Conservation (phyloP, 345 rosid genomes). For the Citrus glauca region DNA sequence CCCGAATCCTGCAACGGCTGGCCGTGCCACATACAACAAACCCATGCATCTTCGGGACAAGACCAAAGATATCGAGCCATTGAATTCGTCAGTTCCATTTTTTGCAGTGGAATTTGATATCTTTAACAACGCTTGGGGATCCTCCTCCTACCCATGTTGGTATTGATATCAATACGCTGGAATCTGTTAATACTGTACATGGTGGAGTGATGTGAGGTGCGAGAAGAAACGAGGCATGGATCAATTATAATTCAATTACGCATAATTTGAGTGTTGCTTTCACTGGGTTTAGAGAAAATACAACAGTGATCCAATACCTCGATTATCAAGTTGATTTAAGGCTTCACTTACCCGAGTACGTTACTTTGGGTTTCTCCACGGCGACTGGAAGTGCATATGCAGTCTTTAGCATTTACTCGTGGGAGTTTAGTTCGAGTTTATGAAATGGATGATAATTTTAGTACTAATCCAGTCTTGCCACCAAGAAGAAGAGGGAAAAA, state of each 20-base stretch:
- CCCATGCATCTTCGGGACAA: conserved; percentile 27
- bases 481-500: no score
- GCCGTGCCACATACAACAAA: conserved; percentile 10
- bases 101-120: conserved; percentile 29
- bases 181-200: background rate
- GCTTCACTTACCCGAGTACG: no score
- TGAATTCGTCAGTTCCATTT: background rate
- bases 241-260: conserved; percentile 19
- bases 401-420: no score
- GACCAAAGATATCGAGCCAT: background rate
- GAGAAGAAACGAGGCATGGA: conserved; percentile 18
- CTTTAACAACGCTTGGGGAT: conserved; percentile 13
- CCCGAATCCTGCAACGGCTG: background rate
- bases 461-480: no score
- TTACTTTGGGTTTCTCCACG: no score
- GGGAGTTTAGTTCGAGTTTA: no score
- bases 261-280: conserved; percentile 11
- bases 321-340: no score
- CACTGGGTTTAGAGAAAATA: background rate
- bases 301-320: no score
- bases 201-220: conserved; percentile 9
- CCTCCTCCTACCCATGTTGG: conserved; percentile 25
- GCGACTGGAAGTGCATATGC: no score
- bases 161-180: conserved; percentile 20
- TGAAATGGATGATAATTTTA: no score